Conservation (phyloP, 495 filamentous ascomycete genomes). For the Penicillium bovifimosum region DNA sequence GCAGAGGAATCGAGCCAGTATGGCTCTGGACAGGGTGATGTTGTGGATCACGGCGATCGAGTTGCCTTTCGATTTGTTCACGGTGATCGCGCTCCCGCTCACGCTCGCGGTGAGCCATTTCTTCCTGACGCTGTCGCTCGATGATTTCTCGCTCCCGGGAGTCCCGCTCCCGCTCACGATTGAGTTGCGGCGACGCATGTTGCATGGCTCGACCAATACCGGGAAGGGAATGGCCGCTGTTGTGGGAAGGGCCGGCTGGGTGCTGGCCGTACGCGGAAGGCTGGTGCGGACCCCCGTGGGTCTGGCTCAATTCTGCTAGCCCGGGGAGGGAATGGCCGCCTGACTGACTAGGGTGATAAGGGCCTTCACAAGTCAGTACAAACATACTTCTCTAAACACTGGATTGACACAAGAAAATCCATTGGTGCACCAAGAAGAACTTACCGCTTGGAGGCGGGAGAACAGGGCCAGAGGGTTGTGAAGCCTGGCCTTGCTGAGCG, state of each 20-base stretch:
- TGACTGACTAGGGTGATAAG: constrained; percentile 44
- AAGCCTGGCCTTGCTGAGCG: constrained; percentile 42
- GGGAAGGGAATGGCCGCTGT: constrained; percentile 45
- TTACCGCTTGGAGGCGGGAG: constrained; percentile 47
- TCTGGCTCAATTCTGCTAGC: constrained; percentile 47
- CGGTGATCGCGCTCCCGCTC: constrained; percentile 45
- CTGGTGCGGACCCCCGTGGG: constrained; percentile 44
- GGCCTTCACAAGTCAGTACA: constrained; percentile 29
- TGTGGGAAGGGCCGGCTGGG: constrained; percentile 36
- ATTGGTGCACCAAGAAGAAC: constrained; percentile 4
- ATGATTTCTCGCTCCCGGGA: constrained; percentile 45
- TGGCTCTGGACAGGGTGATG: constrained; percentile 78
- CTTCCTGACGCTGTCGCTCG: constrained; percentile 52
- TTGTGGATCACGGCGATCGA: constrained; percentile 46
- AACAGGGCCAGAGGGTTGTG: constrained; percentile 45
- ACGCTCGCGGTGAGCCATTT: constrained; percentile 57
- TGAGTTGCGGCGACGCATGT: constrained; percentile 48
- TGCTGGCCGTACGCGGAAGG: constrained; percentile 45
- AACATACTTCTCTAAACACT: not conserved
- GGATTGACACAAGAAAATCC: not conserved
- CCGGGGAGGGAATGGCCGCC: constrained; percentile 48
- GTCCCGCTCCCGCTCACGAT: constrained; percentile 50
- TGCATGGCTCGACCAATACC: constrained; percentile 48
- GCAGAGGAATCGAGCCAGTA: constrained; percentile 75
- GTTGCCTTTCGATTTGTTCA: constrained; percentile 46